Evolutionary conservation across 148 eudicot genomes (phyloP), one percentile per base, ranked within the genome.

Genomic region (Tetragonia tetragonoides): DNA sequence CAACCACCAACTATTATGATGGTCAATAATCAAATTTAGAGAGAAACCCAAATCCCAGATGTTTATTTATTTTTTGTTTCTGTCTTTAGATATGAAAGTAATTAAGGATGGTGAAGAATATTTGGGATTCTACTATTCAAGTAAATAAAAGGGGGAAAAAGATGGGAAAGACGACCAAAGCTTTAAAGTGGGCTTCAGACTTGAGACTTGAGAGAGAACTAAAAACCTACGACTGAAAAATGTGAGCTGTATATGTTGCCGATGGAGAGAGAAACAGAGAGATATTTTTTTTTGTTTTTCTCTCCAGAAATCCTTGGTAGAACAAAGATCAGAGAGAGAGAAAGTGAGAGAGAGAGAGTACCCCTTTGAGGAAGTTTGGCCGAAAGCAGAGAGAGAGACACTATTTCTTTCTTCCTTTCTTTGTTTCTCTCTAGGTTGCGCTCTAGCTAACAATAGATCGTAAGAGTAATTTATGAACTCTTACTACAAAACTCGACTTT

Each of bases 241-340:
- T 78, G 73, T 82, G 85, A 82, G 79, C 82, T 78, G 85, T 73
- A 73, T 73, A 73, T 81, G 72, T 81, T 81, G 77, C 80, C 72
- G 66, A 76, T 70, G 66, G 65, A 53, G 72, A 70, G 60, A 81
- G 64, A 75, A 67, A 81, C 21, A 70, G 66, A 42, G 68, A 28
- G 37, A 11, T 1, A 5, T 10, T 66, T 66, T 53, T 23, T 71
- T 21, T n/a, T 41, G 46, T 69, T 21, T 70, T 21, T 69, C 15
- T 69, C 18, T 69, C 59, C 23, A 23, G 3, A 21, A 24, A 70
- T 47, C 41, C 54, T 38, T 24, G 20, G 40, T 71, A 34, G 3
- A 23, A 23, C 56, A 28, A 46, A 23, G 39, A 42, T 18, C 51
- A 8, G 9, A 47, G 15, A 47, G 10, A 15, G 21, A 66, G 3